Base-by-base conservation (phyloP, 1,139 yeast genomes). In the Scheffersomyces cryptocercus region DNA sequence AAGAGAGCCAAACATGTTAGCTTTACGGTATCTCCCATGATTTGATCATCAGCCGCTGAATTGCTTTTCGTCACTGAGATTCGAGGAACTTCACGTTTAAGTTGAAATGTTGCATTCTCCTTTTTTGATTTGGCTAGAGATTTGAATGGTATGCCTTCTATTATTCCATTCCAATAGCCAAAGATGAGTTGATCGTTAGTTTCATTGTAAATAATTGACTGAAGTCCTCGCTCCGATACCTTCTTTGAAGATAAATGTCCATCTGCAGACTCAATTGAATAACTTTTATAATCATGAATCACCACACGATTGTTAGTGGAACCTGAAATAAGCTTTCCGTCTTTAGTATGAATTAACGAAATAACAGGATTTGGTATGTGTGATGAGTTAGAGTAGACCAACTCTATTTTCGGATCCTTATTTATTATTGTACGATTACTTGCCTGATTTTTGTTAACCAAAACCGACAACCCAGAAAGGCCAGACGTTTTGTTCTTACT, bases 301-400 rank as follows among this genome's bases (percentile, higher is more conserved):
- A 59, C 44, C 1, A 76, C 39, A 36, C 58, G 59, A 32, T 72
- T 69, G 33, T 62, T 59, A 0, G 77, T 59, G 28, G 85, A 78
- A 0, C 83, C 78, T 2, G 76, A 66, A 2, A 76, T 46, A 1
- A 77, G 50, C 0, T 45, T 36, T n/a, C 49, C 43, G 15, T 55
- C 41, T 0, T 39, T 12, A 16, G 56, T 57, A 31, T 54, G 54
- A 2, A 57, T 62, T 29, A 78, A 40, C 0, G 77, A 65, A 0
- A 81, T 61, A 0, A 81, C 65, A 1, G 86, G 85, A 53, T 77
- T 73, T 0, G 86, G 86, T 2, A 52, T 53, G 51, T 77, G 82
- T 2, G 58, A 54, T 1, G 62, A 48, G 40, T 62, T 59, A 14
- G 55, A 48, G 32, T 64, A 61, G 0, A 58, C 39, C 3, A 71